phyloP scores from a whole-genome alignment of 78 protist species.

The Dictyostelium brefeldianum region DNA sequence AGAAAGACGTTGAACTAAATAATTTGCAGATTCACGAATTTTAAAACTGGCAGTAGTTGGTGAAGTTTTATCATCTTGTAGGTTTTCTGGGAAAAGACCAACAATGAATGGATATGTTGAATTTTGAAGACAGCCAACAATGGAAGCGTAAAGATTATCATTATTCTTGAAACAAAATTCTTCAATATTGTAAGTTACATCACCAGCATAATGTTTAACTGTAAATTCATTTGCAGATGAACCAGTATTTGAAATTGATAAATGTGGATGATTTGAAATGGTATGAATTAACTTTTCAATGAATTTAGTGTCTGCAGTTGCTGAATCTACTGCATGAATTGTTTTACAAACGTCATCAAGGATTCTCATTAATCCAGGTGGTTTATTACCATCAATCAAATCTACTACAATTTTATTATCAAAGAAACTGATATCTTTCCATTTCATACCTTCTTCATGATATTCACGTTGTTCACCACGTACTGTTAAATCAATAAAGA shows the following conservation, averaged over 20 bases:
- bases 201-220: slow-evolving; percentile 88
- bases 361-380: slow-evolving; percentile 92
- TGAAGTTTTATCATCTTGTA: slow-evolving; percentile 58
- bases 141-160: slow-evolving; percentile 78
- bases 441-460: slow-evolving; percentile 93
- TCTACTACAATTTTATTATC: slow-evolving; percentile 95
- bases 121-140: slow-evolving; percentile 79
- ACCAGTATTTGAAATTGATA: slow-evolving; percentile 6
- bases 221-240: slow-evolving; percentile 62
- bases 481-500: slow-evolving; percentile 93
- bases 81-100: slow-evolving; percentile 80
- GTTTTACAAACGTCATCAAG: slow-evolving; percentile 95
- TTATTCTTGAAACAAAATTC: slow-evolving; percentile 85
- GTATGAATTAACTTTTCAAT: slow-evolving; percentile 55
- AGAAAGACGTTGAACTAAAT: slow-evolving; percentile 65
- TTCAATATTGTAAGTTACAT: slow-evolving; percentile 74
- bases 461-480: slow-evolving; percentile 94
- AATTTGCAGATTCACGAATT: slow-evolving; percentile 80
- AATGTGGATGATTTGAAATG: slow-evolving; percentile 58
- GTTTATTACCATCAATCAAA: slow-evolving; percentile 91
- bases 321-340: slow-evolving; percentile 79
- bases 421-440: slow-evolving; percentile 93
- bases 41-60: slow-evolving; percentile 72
- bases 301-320: slow-evolving; percentile 75
- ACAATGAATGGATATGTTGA: slow-evolving; percentile 71